phyloP scores from a whole-genome alignment of 306 rosid genomes.

The Citrullus amarus region DNA sequence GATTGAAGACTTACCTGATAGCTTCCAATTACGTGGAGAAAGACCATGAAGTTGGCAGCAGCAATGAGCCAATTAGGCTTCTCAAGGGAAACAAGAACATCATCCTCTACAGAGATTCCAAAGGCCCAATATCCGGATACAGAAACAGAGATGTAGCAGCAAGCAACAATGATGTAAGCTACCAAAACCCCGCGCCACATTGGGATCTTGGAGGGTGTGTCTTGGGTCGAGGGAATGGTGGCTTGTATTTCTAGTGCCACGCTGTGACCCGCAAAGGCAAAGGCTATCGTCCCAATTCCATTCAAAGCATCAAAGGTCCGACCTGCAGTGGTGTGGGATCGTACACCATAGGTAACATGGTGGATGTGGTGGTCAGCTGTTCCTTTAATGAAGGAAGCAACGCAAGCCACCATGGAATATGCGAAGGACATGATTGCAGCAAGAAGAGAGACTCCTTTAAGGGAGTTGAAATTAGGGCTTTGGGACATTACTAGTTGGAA shows the following conservation, averaged over 20 bases:
- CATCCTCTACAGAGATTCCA: constrained; percentile 44
- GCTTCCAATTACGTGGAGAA: constrained; percentile 56
- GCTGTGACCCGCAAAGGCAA: constrained; percentile 62
- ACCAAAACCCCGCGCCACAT: constrained; percentile 54
- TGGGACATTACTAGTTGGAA: constrained; percentile 42
- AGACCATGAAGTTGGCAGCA: constrained; percentile 51
- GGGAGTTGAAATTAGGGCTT: constrained; percentile 44
- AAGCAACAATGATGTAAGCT: constrained; percentile 36
- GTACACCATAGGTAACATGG: constrained; percentile 13
- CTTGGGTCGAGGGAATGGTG: constrained; percentile 47
- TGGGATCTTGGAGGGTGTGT: constrained; percentile 38
- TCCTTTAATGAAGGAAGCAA: constrained; percentile 24
- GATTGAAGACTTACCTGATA: constrained; percentile 23
- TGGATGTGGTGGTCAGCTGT: background rate
- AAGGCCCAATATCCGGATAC: constrained; percentile 56
- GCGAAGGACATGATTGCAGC: constrained; percentile 53
- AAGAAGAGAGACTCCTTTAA: constrained; percentile 37
- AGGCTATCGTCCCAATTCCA: constrained; percentile 56
- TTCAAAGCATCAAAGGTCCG: constrained; percentile 29
- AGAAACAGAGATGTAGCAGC: constrained; percentile 41
- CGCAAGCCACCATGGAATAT: constrained; percentile 39
- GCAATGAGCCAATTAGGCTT: constrained; percentile 48
- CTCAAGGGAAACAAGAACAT: constrained; percentile 46
- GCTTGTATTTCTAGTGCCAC: constrained; percentile 65
- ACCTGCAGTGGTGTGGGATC: constrained; percentile 19